Base-by-base conservation (phyloP, 2,329 filamentous ascomycete genomes). In the Exophiala viscosa region DNA sequence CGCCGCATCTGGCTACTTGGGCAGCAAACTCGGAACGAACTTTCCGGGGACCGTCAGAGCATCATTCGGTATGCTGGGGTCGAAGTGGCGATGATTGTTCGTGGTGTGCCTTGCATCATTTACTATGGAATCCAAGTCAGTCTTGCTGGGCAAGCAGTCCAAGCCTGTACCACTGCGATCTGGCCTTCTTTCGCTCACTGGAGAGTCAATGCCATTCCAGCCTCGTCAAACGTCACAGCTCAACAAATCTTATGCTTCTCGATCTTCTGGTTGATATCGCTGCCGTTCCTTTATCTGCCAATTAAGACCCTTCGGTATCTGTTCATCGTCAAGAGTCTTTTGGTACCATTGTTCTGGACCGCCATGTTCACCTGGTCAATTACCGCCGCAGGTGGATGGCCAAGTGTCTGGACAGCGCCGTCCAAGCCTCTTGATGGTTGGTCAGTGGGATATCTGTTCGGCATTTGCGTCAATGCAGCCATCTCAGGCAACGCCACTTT, bases 221-320 rank as follows among this genome's bases (percentile, higher is more conserved):
- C 66, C 1, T 70, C 64, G 2, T 72, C 76, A 28, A 80, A 80
- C 17, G 81, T 83, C 36, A 78, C 76, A 2, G 79, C 76, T 1
- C 73, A 80, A 52, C 76, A 77, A 11, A 73, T 85, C 72, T 63
- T 81, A 14, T 73, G 72, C 32, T 81, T 81, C 59, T 76, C 84
- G 53, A 60, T 84, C n/a, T 82, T 81, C 62, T 82, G 77, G 77
- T 52, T 69, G 31, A 60, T 71, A 46, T 70, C 72, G 52, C 60
- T 73, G 66, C 66, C 72, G 3, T 73, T 76, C 57, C 60, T 60
- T 8, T 55, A 72, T 9, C 58, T 70, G 5, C 68, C 69, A 45
- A 67, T 67, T 2, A 64, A 61, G 43, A 64, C 64, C 31, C 62
- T 51, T 7, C 45, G 50, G 3, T 55, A 52, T 6, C 51, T 63